These are phyloP conservation scores for Lizonia empirigonia DNA, from an alignment of 2,329 filamentous ascomycete genomes.

Conservation along the genomic window DNA sequence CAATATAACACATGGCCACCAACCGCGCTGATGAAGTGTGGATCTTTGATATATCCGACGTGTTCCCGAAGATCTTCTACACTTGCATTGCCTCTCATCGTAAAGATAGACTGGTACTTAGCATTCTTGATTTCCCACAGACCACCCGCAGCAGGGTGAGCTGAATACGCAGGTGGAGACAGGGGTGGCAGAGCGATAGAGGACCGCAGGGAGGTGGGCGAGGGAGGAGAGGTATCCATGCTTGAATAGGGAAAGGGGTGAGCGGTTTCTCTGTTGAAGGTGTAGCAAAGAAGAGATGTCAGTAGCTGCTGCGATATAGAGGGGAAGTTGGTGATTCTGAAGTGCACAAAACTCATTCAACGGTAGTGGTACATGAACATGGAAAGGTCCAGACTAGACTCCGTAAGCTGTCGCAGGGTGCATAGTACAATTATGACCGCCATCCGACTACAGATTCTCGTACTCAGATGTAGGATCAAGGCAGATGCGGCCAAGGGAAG, in stretches of 20 bases:
- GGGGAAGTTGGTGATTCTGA: not conserved
- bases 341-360: not conserved
- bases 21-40: not conserved
- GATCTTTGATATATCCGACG: not conserved
- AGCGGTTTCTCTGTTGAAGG: not conserved
- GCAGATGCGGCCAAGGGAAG: not conserved
- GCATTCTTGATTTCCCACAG: not conserved
- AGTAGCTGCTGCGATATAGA: too few species aligned
- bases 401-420: not conserved
- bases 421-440: not conserved
- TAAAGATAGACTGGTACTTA: not conserved
- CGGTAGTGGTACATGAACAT: not conserved
- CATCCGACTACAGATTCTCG: not conserved
- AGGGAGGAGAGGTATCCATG: not conserved
- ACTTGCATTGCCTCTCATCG: not conserved
- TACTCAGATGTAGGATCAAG: not conserved
- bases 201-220: not conserved
- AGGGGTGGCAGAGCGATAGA: not conserved
- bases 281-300: too few species aligned
- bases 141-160: not conserved
- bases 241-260: not conserved
- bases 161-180: not conserved
- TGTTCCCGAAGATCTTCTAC: not conserved
- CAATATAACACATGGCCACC: not conserved
- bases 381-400: not conserved